Base-by-base conservation (phyloP, 2,329 filamentous ascomycete species). In the Cadophora sp. region DNA sequence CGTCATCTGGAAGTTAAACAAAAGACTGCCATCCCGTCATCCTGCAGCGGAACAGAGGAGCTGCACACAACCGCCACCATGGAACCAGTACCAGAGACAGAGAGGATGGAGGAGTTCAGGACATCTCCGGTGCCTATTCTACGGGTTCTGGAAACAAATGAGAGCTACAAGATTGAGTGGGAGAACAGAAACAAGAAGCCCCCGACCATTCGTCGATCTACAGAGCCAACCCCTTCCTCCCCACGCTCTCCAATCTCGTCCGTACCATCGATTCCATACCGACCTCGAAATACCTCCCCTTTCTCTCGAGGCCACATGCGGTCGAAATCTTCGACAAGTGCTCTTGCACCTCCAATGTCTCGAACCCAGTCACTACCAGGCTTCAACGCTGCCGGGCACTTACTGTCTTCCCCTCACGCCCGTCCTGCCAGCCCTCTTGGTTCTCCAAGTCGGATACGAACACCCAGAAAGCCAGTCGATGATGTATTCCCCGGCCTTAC, bases 21-120 rank as follows among this genome's bases (percentile, higher is more conserved):
- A 20, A 39, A 41, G n/a, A 16, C 39, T 41, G 20, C 22, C 30
- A 9, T 56, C 18, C 59, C 22, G 24, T 27, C 61, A 50, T 33
- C 41, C 18, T 39, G 51, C 33, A 51, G 16, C 30, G 30, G 30
- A 39, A 56, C 18, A 24, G 20, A 27, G 20, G 33, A 65, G 55
- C 55, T 50, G 47, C 41, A 60, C 36, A 27, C 30, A 27, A 56
- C 39, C 56, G 22, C 43, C 56, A 66, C 30, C 73, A 90, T 90
- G 88, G 88, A 90, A 79, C 86, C 87, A 66, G 88, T 90, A 74
- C 88, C 88, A 72, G 88, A 90, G 81, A 88, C 87, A 59, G 86
- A 90, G 81, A 83, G 87, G 71, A 87, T 90, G 84, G 87, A 89
- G 81, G 86, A 87, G 77, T 90, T 90, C 76, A 84, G 83, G 69